Base-by-base conservation (phyloP, 192 early-diverging fungal species). In the Coemansia sp. region DNA sequence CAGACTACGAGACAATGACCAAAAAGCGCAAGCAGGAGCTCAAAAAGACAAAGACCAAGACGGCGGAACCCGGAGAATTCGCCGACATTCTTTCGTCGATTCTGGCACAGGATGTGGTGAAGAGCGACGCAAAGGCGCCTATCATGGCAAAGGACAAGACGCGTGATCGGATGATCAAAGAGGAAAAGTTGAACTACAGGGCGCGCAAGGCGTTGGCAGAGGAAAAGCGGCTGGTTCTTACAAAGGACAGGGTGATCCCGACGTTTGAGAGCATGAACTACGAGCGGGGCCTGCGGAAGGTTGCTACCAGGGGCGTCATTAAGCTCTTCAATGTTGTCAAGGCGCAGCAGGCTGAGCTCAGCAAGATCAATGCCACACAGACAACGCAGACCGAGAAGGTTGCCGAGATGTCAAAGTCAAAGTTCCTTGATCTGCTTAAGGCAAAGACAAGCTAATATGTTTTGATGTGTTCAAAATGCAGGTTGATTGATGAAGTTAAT, bases 311-410 rank as follows among this genome's bases (percentile, higher is more conserved):
- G 56, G 96, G 96, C 70, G 95, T 97, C 27, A 92, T 97, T 54
- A 87, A 93, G 71, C 81, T 98, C 45, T 98, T 98, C 68, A 98
- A 98, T 73, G 95, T 94, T 19, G 91, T 98, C 55, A 84, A 87
- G 66, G 88, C 83, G 6, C 91, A 93, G 63, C 95, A 98, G 66
- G 92, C 92, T 57, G 83, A 84, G 17, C 84, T 75, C 50, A 54
- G 27, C 20, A 50, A 69, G 11, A 70, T 69, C 64, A 59, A 64
- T 15, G 36, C 34, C 10, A 56, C 50, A 2, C 87, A 8, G 85
- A 93, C 66, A 83, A 85, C 34, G 68, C 84, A 50, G 75, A 89
- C 61, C 56, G 84, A 42, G 68, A 82, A 50, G 86, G 82, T 53
- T 69, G 80, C 55, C 66, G 81, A 59, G 65, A 75, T 78, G 71